phyloP scores from a whole-genome alignment of 1,284 basidiomycete genomes.

The Inonotus obliquus region DNA sequence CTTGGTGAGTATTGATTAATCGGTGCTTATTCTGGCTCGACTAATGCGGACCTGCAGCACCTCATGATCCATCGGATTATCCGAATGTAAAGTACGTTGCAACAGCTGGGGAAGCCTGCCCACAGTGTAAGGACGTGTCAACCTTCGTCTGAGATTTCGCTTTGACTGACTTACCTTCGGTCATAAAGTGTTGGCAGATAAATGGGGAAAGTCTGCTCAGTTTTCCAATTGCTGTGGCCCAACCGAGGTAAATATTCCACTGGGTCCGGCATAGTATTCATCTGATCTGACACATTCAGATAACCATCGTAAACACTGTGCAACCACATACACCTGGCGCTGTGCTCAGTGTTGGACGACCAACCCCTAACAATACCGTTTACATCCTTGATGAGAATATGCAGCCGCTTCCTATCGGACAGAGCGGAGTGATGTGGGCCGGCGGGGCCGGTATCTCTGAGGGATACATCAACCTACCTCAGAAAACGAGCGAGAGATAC shows the following conservation, averaged over 20 bases:
- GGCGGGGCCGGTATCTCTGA: slow-evolving; percentile 49
- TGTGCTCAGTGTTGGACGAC: slow-evolving; percentile 46
- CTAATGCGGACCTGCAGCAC: slow-evolving; percentile 24
- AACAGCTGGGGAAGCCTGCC: slow-evolving; percentile 58
- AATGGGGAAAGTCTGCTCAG: slow-evolving; percentile 39
- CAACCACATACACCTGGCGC: slow-evolving; percentile 41
- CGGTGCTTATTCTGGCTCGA: not conserved
- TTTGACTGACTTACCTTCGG: not conserved
- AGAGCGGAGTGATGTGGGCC: slow-evolving; percentile 54
- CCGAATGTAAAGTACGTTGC: slow-evolving; percentile 53
- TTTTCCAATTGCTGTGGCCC: slow-evolving; percentile 49
- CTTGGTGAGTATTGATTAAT: slow-evolving; percentile 29
- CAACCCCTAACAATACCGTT: slow-evolving; percentile 55
- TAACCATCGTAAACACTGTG: slow-evolving; percentile 58
- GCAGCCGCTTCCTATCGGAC: slow-evolving; percentile 46
- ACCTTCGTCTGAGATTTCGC: not conserved
- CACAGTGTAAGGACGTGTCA: slow-evolving; percentile 37
- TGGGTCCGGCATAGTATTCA: not conserved
- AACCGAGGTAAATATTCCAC: slow-evolving; percentile 36
- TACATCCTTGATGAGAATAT: slow-evolving; percentile 51
- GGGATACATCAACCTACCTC: slow-evolving; percentile 50
- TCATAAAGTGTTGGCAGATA: slow-evolving; percentile 44
- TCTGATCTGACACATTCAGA: slow-evolving; percentile 28
- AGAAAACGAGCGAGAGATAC: slow-evolving; percentile 51
- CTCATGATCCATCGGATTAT: slow-evolving; percentile 50